Percentiles rank a stretch among this genome's conserved stretches.
Evolutionary conservation across 441 rosid species (phyloP).

Genomic region (Gossypium schwendimanii): DNA sequence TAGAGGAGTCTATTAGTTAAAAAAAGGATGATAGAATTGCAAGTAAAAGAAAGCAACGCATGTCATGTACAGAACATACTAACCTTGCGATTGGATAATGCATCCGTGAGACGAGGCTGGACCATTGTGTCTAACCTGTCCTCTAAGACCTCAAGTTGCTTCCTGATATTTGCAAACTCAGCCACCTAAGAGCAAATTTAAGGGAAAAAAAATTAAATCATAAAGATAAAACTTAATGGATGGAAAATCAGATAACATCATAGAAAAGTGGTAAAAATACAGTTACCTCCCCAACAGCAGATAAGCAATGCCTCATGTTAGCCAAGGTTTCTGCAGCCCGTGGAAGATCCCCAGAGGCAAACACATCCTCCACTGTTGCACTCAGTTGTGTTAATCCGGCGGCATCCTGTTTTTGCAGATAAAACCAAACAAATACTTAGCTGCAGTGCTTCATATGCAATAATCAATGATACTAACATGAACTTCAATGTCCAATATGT

Average conservation of each 20-base stretch:
- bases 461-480: neutral
- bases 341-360: slow-evolving; percentile 96
- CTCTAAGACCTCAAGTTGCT: slow-evolving; percentile 90
- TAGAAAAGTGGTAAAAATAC: neutral
- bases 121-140: slow-evolving; percentile 93
- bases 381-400: slow-evolving; percentile 93
- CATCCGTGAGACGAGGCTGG: slow-evolving; percentile 94
- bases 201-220: slow-evolving; percentile 5
- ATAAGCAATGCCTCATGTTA: slow-evolving; percentile 94
- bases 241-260: neutral
- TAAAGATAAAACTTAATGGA: neutral
- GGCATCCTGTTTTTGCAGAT: slow-evolving; percentile 58
- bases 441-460: neutral
- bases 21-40: neutral
- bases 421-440: neutral
- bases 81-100: slow-evolving; percentile 87
- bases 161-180: slow-evolving; percentile 93
- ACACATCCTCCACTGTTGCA: slow-evolving; percentile 97
- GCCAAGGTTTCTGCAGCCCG: slow-evolving; percentile 99
- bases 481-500: neutral
- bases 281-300: slow-evolving; percentile 95
- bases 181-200: slow-evolving; percentile 56
- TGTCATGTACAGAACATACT: neutral
- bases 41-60: neutral
- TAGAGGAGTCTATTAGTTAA: slow-evolving; percentile 10